Percentiles rank a stretch among this genome's conserved stretches.
phyloP scores from a whole-genome alignment of 805 yeast genomes.

The Candida insectorum region DNA sequence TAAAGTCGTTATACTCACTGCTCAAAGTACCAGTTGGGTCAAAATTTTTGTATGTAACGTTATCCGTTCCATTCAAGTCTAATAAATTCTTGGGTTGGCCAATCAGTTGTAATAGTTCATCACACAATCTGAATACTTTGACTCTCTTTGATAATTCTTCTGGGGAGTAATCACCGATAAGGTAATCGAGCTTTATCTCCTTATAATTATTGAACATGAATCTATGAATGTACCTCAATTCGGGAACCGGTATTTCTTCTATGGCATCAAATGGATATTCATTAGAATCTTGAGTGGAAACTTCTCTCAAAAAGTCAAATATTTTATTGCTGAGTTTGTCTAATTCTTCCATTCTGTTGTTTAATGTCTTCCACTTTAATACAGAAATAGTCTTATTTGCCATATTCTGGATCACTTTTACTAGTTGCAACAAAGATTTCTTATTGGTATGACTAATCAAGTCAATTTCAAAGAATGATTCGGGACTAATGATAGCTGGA shows the following conservation, averaged over 20 bases:
- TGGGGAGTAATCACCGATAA: constrained; percentile 19
- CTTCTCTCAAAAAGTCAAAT: constrained; percentile 22
- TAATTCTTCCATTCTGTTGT: constrained; percentile 38
- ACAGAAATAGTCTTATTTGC: constrained; percentile 75
- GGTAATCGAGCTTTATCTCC: constrained; percentile 26
- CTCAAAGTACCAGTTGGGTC: constrained; percentile 34
- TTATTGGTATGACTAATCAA: constrained; percentile 38
- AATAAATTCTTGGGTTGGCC: constrained; percentile 58
- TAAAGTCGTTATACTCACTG: constrained; percentile 62
- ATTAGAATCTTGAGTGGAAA: constrained; percentile 17
- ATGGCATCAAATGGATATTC: constrained; percentile 25
- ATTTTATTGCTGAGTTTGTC: constrained; percentile 24
- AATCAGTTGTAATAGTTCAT: constrained; percentile 41
- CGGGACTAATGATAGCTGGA: constrained; percentile 91
- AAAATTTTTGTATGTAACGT: constrained; percentile 46
- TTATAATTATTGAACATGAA: constrained; percentile 33
- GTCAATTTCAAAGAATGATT: constrained; percentile 42
- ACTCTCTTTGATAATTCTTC: constrained; percentile 21
- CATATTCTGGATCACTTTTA: constrained; percentile 79
- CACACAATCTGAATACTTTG: constrained; percentile 37
- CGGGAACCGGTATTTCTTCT: constrained; percentile 29
- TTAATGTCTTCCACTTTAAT: constrained; percentile 61
- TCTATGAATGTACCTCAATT: constrained; percentile 38
- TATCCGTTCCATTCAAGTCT: constrained; percentile 31
- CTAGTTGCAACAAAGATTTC: constrained; percentile 71